Base-by-base conservation (phyloP, 164 flowering plant species). In the Tinospora cordifolia region DNA sequence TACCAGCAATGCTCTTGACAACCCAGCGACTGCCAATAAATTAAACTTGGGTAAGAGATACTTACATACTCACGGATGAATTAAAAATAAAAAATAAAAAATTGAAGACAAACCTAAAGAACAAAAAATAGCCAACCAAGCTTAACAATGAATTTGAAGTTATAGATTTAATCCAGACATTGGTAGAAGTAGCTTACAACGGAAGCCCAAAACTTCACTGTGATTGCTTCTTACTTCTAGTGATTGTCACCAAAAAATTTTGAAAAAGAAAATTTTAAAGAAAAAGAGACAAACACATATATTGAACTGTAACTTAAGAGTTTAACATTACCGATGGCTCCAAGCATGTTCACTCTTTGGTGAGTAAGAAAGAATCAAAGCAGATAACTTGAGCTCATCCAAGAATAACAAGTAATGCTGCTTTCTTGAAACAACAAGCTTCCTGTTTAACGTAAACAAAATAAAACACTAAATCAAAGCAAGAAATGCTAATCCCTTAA, bases 311-410 rank as follows among this genome's bases (percentile, higher is more conserved):
- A 54, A 54, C 6, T 15, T 54, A 54, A 54, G 60, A 19, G 60
- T 51, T 68, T 15, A 36, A 8, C 9, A 63, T 71, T 81, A 93
- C 98, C 98, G 85, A 75, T 94, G 94, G 77, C 87, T 84, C 99
- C 99, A 94, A 36, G 97, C 93, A 72, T 78, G 81, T 62, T 94
- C 99, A 80, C 92, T 87, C 76, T 94, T 94, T 0, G 99, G 93
- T 10, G 93, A 80, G 81, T 82, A 79, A 63, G 99, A 92, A 63
- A 94, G 91, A 71, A 94, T 79, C 68, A 92, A 79, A 5, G 80
- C 66, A 24, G 97, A 89, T 22, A 94, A 80, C 59, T 46, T 79
- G 72, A 94, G 91, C 81, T 94, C 98, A 69, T 87, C 86, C 81
- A 83, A 67, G 30, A 75, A 81, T 25, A 78, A 36, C 30, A 82